A percentile compares a stretch with the other conserved stretches of the same genome.
Conservation (phyloP, 345 rosid genomes). For the Salix koriyanagi region DNA sequence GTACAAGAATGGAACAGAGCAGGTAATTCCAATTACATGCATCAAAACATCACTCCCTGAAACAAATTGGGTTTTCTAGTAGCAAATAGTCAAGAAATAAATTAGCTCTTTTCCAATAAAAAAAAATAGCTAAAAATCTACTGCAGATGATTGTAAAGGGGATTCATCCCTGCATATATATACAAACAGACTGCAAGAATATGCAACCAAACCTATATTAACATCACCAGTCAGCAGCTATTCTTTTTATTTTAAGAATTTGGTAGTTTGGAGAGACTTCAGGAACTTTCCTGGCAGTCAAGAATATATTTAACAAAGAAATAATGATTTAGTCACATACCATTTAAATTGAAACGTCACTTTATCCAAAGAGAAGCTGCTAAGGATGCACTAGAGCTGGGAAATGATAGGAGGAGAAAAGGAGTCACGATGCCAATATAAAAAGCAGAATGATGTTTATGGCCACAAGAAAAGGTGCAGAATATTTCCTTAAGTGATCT, state of each 20-base stretch:
- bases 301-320: neutral
- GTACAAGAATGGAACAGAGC: slow-evolving; percentile 66
- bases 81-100: neutral
- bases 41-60: neutral
- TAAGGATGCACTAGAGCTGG: neutral
- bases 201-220: too few relatives aligned
- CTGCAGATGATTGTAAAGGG: neutral
- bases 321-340: neutral
- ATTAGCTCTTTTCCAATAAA: neutral
- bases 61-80: neutral
- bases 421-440: neutral
- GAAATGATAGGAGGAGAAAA: neutral
- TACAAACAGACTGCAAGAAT: too few relatives aligned
- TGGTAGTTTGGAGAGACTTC: neutral
- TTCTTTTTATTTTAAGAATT: too few relatives aligned
- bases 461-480: neutral
- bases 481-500: neutral
- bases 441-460: neutral
- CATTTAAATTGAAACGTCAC: neutral
- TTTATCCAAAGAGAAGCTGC: neutral
- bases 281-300: neutral
- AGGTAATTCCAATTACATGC: slow-evolving; percentile 39
- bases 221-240: neutral
- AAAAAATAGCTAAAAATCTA: neutral
- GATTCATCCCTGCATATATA: neutral